These are phyloP conservation scores for Spencermartinsiella europaea DNA, from an alignment of 805 yeast species.

Conservation along the genomic window DNA sequence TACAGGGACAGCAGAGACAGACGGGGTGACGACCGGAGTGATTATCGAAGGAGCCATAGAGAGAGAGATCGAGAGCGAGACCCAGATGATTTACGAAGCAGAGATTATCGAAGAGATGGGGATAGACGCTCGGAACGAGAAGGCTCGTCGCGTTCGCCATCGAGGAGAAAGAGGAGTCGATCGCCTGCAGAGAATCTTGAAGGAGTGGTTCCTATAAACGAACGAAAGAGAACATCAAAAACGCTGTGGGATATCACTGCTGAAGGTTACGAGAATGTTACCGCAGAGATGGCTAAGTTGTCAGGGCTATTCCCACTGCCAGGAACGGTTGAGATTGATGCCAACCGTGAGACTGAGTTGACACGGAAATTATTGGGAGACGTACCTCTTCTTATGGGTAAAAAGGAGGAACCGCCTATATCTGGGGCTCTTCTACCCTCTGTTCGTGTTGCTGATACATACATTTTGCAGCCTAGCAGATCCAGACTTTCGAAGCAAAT, in stretches of 20 bases:
- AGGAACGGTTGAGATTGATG: constrained; percentile 24
- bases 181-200: constrained; percentile 28
- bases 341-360: neutral
- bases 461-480: constrained; percentile 9
- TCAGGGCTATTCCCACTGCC: constrained; percentile 72
- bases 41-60: neutral
- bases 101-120: constrained; percentile 13
- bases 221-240: constrained; percentile 43
- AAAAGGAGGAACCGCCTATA: neutral
- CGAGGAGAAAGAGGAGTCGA: constrained; percentile 8
- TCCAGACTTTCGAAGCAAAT: constrained; percentile 4
- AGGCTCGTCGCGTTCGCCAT: neutral
- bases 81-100: constrained; percentile 2
- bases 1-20: constrained; percentile 18
- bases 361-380: neutral
- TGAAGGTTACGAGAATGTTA: constrained; percentile 64
- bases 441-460: constrained; percentile 2
- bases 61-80: neutral
- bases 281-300: constrained; percentile 71
- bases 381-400: neutral
- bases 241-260: constrained; percentile 72
- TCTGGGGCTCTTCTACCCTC: neutral
- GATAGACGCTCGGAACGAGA: constrained; percentile 6
- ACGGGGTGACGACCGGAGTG: constrained; percentile 20
- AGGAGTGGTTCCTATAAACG: constrained; percentile 44